These are phyloP conservation scores for Trichophyton benhamiae DNA, from an alignment of 2,329 filamentous ascomycete species.

Conservation along the genomic window DNA sequence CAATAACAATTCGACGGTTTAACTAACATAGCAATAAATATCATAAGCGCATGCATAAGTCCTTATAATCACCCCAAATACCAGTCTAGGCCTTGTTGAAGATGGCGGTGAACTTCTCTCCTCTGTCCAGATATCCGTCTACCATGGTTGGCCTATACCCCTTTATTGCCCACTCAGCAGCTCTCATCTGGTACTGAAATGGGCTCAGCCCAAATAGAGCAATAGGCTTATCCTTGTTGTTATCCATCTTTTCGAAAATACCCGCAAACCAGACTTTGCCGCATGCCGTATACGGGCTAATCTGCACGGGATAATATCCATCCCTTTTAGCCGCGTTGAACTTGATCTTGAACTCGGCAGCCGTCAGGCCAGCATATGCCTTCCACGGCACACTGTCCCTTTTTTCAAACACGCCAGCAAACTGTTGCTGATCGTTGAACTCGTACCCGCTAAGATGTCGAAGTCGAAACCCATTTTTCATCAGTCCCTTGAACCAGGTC, in stretches of 20 bases:
- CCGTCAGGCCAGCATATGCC: conserved; percentile 4
- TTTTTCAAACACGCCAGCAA: conserved; percentile 9
- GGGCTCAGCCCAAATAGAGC: conserved; percentile 6
- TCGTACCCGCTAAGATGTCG: not conserved
- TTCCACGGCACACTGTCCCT: conserved; percentile 2
- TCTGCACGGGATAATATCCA: conserved; percentile 9
- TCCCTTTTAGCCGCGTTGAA: conserved; percentile 5
- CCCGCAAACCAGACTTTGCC: conserved; percentile 7
- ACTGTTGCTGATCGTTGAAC: not conserved
- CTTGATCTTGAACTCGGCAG: conserved; percentile 5
- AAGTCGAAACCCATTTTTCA: not conserved
- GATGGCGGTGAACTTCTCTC: not conserved
- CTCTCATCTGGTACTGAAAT: not conserved
- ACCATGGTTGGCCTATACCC: not conserved
- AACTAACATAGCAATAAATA: not conserved
- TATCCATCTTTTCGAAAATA: conserved; percentile 11
- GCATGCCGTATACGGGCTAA: conserved; percentile 10
- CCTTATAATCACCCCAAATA: not conserved
- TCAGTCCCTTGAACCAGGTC: not conserved
- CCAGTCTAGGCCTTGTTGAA: not conserved
- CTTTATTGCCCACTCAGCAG: not conserved
- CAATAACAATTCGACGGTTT: not conserved
- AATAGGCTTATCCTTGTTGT: not conserved
- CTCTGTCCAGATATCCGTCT: not conserved
- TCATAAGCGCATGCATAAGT: not conserved